These are phyloP conservation scores for Coemansia sp. DNA, from an alignment of 192 early-diverging fungal genomes.

Conservation along the genomic window DNA sequence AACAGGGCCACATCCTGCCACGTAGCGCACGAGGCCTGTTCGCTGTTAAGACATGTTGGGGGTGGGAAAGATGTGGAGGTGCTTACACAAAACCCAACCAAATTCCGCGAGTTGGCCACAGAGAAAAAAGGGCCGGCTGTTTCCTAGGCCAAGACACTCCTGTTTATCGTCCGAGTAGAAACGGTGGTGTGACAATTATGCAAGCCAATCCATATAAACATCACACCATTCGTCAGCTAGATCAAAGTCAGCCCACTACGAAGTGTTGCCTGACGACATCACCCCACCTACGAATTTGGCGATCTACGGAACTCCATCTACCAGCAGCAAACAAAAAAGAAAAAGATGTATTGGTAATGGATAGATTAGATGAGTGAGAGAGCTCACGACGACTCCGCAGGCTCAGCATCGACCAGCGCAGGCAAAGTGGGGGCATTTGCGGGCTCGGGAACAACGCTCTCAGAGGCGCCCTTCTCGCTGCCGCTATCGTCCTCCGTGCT, in stretches of 20 bases:
- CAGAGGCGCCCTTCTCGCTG: conserved; percentile 15
- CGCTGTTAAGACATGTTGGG: neutral
- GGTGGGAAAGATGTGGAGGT: neutral
- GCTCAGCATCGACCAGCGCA: neutral
- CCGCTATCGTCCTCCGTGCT: conserved; percentile 30
- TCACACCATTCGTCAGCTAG: neutral
- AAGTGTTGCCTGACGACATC: neutral
- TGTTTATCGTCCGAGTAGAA: neutral
- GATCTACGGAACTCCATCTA: neutral
- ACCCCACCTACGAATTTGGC: neutral
- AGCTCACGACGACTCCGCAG: neutral
- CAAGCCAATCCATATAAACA: neutral
- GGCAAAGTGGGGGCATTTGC: neutral
- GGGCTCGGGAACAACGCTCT: neutral
- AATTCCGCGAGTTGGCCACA: neutral
- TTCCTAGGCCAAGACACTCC: neutral
- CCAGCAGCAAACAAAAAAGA: neutral
- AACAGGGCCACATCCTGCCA: neutral
- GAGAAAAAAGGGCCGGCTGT: neutral
- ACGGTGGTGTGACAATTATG: neutral
- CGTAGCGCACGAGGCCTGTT: neutral
- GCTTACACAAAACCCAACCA: neutral
- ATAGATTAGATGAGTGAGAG: neutral
- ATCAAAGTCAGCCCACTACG: neutral
- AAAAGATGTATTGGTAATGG: neutral